These are phyloP conservation scores for Talaromyces liani DNA, from an alignment of 495 filamentous ascomycete species.

Conservation along the genomic window DNA sequence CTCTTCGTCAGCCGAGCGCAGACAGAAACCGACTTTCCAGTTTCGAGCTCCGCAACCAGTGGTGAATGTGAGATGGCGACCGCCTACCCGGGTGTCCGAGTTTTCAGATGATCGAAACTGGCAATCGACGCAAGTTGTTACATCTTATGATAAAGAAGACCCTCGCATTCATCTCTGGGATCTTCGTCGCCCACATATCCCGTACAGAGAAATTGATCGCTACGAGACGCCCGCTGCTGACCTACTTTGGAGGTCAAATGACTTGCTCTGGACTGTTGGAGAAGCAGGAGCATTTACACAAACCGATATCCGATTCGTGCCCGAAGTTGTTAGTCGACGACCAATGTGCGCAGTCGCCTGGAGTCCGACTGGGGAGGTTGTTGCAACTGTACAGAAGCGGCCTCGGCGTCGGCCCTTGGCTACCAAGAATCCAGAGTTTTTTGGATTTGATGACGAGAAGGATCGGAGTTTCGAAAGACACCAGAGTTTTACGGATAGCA, in stretches of 20 bases:
- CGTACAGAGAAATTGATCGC: conserved; percentile 74
- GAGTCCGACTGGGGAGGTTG: conserved; percentile 38
- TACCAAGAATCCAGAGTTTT: conserved; percentile 28
- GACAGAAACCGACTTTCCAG: conserved; percentile 64
- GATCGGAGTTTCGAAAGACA: conserved; percentile 34
- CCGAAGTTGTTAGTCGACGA: conserved; percentile 62
- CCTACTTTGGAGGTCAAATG: conserved; percentile 83
- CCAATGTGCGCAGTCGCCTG: conserved; percentile 39
- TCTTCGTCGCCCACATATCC: conserved; percentile 76
- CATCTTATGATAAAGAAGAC: conserved; percentile 60
- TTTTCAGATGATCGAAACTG: conserved; percentile 54
- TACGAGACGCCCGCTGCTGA: conserved; percentile 66
- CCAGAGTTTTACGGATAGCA: conserved; percentile 62
- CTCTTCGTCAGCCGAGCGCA: conserved; percentile 63
- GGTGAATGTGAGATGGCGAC: conserved; percentile 76
- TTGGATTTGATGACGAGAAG: conserved; percentile 24
- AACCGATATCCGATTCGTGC: conserved; percentile 76
- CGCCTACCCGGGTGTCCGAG: conserved; percentile 64
- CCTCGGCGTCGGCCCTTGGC: conserved; percentile 29
- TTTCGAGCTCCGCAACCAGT: conserved; percentile 62
- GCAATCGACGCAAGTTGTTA: conserved; percentile 62
- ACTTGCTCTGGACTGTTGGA: conserved; percentile 87
- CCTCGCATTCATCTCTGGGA: conserved; percentile 85
- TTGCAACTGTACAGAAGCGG: conserved; percentile 43
- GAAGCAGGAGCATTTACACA: conserved; percentile 79